Percentiles rank a stretch among this genome's conserved stretches.
Evolutionary conservation across 768 basidiomycete genomes (phyloP).

Genomic region (Jaapia argillacea): DNA sequence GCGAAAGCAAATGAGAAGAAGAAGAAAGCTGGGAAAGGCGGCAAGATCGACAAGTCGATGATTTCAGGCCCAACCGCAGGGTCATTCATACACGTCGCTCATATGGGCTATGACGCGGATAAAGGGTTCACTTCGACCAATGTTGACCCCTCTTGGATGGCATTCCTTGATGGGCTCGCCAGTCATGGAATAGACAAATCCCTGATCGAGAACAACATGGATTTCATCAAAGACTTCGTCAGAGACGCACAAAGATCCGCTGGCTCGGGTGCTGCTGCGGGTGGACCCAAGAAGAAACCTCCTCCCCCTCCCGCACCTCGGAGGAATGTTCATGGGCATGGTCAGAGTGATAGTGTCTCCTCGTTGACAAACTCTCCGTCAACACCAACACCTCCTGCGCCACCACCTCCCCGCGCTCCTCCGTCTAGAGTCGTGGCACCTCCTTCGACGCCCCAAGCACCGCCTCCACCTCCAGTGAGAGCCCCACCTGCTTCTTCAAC

Average conservation of each 20-base stretch:
- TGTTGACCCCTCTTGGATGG: conserved; percentile 86
- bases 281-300: conserved; percentile 24
- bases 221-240: conserved; percentile 83
- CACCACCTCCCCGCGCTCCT: conserved; percentile 28
- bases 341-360: too few species aligned
- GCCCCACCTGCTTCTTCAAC: conserved; percentile 30
- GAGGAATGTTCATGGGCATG: conserved; percentile 14
- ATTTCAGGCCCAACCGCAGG: conserved; percentile 76
- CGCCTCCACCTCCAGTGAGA: conserved; percentile 15
- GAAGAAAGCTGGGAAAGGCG: conserved; percentile 49
- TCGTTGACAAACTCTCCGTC: too few species aligned
- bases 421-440: conserved; percentile 24
- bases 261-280: conserved; percentile 13
- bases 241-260: conserved; percentile 32
- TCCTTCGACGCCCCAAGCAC: conserved; percentile 21
- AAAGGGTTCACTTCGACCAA: conserved; percentile 79
- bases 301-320: conserved; percentile 28
- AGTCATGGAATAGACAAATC: conserved; percentile 55
- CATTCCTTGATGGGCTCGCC: conserved; percentile 58
- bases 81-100: conserved; percentile 84
- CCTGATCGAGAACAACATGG: conserved; percentile 67
- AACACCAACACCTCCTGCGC: conserved; percentile 23
- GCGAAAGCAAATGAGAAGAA: conserved; percentile 45
- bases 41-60: conserved; percentile 86
- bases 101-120: conserved; percentile 90